phyloP scores from a whole-genome alignment of 805 yeast genomes.

The Isabelozyma gotoi region DNA sequence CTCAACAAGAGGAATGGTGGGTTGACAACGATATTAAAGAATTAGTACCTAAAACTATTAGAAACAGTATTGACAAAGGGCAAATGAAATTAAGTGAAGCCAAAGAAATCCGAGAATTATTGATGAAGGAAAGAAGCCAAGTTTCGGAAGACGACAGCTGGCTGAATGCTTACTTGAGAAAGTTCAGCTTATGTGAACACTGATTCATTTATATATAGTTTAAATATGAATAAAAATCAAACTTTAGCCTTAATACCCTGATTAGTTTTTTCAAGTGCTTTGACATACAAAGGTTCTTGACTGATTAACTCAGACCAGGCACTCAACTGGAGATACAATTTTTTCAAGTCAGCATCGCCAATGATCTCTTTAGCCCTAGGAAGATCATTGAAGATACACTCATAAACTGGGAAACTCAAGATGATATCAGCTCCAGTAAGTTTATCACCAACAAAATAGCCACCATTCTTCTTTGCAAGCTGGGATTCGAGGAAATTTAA shows the following conservation, averaged over 20 bases:
- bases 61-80: not conserved
- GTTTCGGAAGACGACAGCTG: constrained; percentile 4
- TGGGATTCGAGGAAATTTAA: constrained; percentile 28
- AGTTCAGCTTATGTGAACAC: constrained; percentile 35
- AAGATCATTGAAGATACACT: constrained; percentile 20
- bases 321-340: constrained; percentile 19
- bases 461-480: constrained; percentile 21
- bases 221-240: no score
- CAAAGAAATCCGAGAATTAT: constrained; percentile 21
- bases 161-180: constrained; percentile 13
- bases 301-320: constrained; percentile 20
- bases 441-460: constrained; percentile 48
- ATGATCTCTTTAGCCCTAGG: constrained; percentile 18
- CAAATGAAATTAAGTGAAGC: constrained; percentile 17
- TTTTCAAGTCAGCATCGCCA: constrained; percentile 7
- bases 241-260: not conserved
- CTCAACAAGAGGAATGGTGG: constrained; percentile 29
- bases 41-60: not conserved
- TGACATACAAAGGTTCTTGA: constrained; percentile 11
- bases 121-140: constrained; percentile 31
- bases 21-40: constrained; percentile 3
- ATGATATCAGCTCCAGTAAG: constrained; percentile 60
- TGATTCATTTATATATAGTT: constrained; percentile 4
- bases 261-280: constrained; percentile 6
- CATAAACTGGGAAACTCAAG: constrained; percentile 45